These are phyloP conservation scores for Gloeostereum incarnatum DNA, from an alignment of 768 basidiomycete genomes.

Conservation along the genomic window DNA sequence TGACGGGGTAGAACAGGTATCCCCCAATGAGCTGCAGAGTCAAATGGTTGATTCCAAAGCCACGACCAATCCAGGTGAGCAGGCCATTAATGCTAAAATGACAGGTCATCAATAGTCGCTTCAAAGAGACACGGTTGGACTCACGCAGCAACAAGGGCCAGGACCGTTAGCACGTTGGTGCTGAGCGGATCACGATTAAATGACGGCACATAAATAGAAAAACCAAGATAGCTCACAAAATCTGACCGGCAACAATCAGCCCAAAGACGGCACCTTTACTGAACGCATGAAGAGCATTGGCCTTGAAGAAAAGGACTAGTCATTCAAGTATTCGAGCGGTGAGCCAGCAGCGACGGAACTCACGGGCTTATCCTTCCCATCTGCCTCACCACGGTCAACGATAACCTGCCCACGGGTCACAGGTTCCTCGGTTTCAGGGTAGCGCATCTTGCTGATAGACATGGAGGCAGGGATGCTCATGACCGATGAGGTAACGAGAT, in stretches of 20 bases:
- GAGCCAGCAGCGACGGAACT: too few species aligned
- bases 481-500: conserved; percentile 79
- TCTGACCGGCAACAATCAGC: conserved; percentile 79
- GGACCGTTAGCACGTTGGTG: conserved; percentile 77
- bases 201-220: conserved; percentile 1
- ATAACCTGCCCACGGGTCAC: conserved; percentile 76
- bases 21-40: conserved; percentile 80
- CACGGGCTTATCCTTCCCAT: conserved; percentile 44
- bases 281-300: conserved; percentile 86
- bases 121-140: conserved; percentile 9
- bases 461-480: conserved; percentile 97
- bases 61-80: conserved; percentile 82
- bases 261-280: conserved; percentile 80
- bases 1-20: conserved; percentile 83
- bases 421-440: conserved; percentile 80
- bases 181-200: conserved; percentile 22
- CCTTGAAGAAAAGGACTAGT: conserved; percentile 17
- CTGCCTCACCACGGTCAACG: conserved; percentile 65
- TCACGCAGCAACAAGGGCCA: conserved; percentile 65
- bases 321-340: too few species aligned
- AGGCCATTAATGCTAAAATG: conserved; percentile 60
- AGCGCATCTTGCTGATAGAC: conserved; percentile 80
- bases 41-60: conserved; percentile 74
- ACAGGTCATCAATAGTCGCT: conserved; percentile 1
- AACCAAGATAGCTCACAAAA: conserved; percentile 58